Evolutionary conservation across 768 basidiomycete species (phyloP).

Genomic region (Pisolithus orientalis): DNA sequence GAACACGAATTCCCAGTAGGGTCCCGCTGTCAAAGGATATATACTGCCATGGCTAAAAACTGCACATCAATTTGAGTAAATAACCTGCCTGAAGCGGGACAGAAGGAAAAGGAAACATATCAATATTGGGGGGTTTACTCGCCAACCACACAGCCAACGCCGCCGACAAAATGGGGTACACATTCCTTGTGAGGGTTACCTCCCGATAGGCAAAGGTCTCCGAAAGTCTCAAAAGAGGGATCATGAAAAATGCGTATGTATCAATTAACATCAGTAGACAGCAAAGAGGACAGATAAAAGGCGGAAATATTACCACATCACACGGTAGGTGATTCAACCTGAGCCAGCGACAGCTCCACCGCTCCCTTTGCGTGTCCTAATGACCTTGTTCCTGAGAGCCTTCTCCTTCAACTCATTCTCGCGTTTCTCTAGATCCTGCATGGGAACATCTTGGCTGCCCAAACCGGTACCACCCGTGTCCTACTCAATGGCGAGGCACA

Average conservation of each 20-base stretch:
- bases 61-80: background rate
- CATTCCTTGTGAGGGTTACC: background rate
- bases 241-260: background rate
- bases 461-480: conserved; percentile 3
- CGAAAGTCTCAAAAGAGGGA: background rate
- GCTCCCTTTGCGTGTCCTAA: conserved; percentile 57
- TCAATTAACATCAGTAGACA: conserved; percentile 15
- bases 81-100: background rate
- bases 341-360: conserved; percentile 13
- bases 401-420: conserved; percentile 80
- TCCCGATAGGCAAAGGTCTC: background rate
- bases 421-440: conserved; percentile 52
- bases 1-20: background rate
- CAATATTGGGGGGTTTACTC: background rate
- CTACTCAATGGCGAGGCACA: conserved; percentile 14
- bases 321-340: conserved; percentile 14
- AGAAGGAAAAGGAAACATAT: background rate
- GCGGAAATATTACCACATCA: conserved; percentile 13
- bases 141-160: background rate
- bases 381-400: conserved; percentile 78
- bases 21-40: background rate
- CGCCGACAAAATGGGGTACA: background rate
- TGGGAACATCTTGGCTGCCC: conserved; percentile 5
- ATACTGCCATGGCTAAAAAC: background rate
- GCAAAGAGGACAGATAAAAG: conserved; percentile 8